Percentiles rank a stretch among this genome's conserved stretches.
These are phyloP conservation scores for Calycina herbarum DNA, from an alignment of 2,329 filamentous ascomycete genomes.

Conservation along the genomic window DNA sequence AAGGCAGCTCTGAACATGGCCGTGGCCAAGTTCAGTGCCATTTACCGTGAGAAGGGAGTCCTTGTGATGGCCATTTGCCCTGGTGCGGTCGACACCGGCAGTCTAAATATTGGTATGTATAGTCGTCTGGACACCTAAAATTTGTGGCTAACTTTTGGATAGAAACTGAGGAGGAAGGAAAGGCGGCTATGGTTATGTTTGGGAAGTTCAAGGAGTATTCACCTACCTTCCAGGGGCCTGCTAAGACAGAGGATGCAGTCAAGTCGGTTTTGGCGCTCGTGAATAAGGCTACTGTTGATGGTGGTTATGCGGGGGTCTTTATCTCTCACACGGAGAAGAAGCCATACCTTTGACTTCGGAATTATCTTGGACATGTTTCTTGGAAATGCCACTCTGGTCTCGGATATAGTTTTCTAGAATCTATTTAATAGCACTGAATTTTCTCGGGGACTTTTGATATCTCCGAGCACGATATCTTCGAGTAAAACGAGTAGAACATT, in stretches of 20 bases:
- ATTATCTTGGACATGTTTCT: too few relatives aligned
- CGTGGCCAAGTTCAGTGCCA: constrained; percentile 52
- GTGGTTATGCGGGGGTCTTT: neutral
- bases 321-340: constrained; percentile 2
- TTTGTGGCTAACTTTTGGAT: too few relatives aligned
- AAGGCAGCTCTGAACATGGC: constrained; percentile 54
- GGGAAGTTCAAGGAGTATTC: constrained; percentile 5
- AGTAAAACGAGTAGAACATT: too few relatives aligned
- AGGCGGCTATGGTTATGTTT: neutral
- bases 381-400: too few relatives aligned
- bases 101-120: too few relatives aligned
- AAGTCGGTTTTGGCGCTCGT: neutral
- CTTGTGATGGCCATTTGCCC: constrained; percentile 54
- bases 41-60: constrained; percentile 51
- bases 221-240: neutral
- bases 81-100: constrained; percentile 35
- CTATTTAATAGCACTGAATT: too few relatives aligned
- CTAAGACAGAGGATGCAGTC: neutral
- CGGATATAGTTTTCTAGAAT: too few relatives aligned
- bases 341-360: too few relatives aligned
- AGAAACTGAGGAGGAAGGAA: constrained; percentile 31
- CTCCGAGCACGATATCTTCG: too few relatives aligned
- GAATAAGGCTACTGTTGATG: neutral
- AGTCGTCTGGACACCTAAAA: too few relatives aligned
- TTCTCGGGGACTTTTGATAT: too few relatives aligned